Evolutionary conservation across 2,329 filamentous ascomycete species (phyloP).

Genomic region (Plenodomus biglobosus): DNA sequence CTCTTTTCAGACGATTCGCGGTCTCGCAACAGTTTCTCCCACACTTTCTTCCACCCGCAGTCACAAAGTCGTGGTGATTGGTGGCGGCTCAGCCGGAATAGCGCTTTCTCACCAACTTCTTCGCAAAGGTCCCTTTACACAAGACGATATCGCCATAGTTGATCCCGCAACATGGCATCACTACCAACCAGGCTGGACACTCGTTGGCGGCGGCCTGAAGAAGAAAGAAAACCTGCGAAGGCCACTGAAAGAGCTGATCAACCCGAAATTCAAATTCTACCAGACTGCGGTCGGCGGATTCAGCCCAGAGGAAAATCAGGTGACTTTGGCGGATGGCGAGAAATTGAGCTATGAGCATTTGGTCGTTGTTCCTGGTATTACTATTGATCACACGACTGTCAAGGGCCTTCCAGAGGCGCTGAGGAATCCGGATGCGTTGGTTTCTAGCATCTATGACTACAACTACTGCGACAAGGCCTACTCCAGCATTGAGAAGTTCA

Average conservation of each 20-base stretch:
- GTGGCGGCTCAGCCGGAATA: conserved; percentile 67
- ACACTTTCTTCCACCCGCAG: conserved; percentile 42
- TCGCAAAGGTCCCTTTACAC: conserved; percentile 57
- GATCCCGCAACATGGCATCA: conserved; percentile 66
- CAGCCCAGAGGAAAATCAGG: conserved; percentile 57
- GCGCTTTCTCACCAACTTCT: conserved; percentile 69
- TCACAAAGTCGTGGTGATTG: conserved; percentile 68
- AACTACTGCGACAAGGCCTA: conserved; percentile 44
- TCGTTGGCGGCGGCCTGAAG: conserved; percentile 68
- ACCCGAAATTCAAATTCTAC: conserved; percentile 65
- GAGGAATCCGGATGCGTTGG: conserved; percentile 35
- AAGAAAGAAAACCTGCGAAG: conserved; percentile 60
- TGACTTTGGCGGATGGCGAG: conserved; percentile 59
- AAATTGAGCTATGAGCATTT: conserved; percentile 65
- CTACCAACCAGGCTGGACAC: conserved; percentile 71
- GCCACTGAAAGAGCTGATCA: conserved; percentile 55
- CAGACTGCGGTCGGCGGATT: conserved; percentile 55
- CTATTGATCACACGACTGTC: conserved; percentile 33
- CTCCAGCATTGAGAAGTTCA: conserved; percentile 34
- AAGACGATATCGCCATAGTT: conserved; percentile 64
- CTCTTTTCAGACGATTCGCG: conserved; percentile 4
- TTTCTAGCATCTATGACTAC: conserved; percentile 45
- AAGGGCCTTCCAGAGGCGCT: conserved; percentile 42
- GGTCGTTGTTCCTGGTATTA: conserved; percentile 58
- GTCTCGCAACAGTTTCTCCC: conserved; percentile 32